phyloP scores from a whole-genome alignment of 2,329 filamentous ascomycete genomes.

The Cercospora brassicicola region DNA sequence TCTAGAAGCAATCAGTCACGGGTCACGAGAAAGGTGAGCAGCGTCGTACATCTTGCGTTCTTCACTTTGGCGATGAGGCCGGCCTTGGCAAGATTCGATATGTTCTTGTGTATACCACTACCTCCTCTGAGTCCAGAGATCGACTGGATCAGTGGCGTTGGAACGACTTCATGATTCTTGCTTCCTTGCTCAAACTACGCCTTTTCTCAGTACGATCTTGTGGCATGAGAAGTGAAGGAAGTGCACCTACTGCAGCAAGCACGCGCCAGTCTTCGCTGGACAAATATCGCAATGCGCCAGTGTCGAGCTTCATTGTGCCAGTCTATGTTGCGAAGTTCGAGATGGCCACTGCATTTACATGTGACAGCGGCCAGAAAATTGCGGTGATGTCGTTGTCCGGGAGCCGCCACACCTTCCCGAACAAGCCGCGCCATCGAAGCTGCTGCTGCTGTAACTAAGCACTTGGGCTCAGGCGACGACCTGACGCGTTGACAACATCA shows the following conservation, averaged over 20 bases:
- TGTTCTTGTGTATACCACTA: slow-evolving; percentile 77
- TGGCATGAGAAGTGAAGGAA: neutral
- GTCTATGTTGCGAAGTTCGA: neutral
- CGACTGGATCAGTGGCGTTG: slow-evolving; percentile 82
- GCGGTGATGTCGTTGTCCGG: slow-evolving; percentile 10
- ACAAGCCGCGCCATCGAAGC: slow-evolving; percentile 2
- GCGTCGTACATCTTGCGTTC: slow-evolving; percentile 72
- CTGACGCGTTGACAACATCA: slow-evolving; percentile 9
- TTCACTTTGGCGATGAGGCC: slow-evolving; percentile 89
- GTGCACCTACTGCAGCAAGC: slow-evolving; percentile 73
- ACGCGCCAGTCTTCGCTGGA: slow-evolving; percentile 92
- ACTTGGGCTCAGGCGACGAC: slow-evolving; percentile 11
- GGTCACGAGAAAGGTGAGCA: neutral
- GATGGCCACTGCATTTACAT: neutral
- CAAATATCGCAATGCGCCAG: slow-evolving; percentile 88
- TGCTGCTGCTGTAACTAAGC: neutral
- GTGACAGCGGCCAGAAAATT: slow-evolving; percentile 12
- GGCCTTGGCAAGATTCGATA: slow-evolving; percentile 87
- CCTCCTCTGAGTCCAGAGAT: slow-evolving; percentile 74
- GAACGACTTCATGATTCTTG: slow-evolving; percentile 95
- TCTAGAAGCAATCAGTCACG: slow-evolving; percentile 47
- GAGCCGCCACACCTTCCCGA: slow-evolving; percentile 10
- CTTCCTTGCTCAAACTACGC: slow-evolving; percentile 84
- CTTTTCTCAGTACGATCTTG: slow-evolving; percentile 15
- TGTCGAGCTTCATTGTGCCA: slow-evolving; percentile 82